Evolutionary conservation across 208 protist species (phyloP), one percentile per base, ranked within the genome.

Genomic region (Trypanosoma mega): DNA sequence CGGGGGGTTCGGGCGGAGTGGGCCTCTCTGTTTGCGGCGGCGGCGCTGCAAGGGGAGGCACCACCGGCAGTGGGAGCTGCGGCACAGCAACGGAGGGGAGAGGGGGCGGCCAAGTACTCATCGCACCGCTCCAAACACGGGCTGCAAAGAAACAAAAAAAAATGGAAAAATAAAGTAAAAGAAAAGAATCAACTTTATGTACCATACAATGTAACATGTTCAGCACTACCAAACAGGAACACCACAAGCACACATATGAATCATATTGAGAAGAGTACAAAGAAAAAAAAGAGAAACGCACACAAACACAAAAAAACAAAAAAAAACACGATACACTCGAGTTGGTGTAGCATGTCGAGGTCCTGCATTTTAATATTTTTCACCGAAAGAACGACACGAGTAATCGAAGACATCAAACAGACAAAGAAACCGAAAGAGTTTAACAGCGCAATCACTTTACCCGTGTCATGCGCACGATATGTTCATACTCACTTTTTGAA

Each of bases 401-500:
- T 61, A 6, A 50, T 21, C 29, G 2, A 49, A 0, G 26, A 24
- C 2, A 50, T 41, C 43, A 63, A 55, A 3, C 24, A 23, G 43
- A 50, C 12, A 0, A 41, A 21, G 24, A 20, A 39, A 34, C n/a
- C n/a, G n/a, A n/a, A n/a, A n/a, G n/a, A n/a, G n/a, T n/a, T n/a
- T n/a, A n/a, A n/a, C n/a, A n/a, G n/a, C n/a, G n/a, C 20, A 48
- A 18, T 66, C 18, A 49, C 7, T 20, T 30, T 23, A 54, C 52
- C 20, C 43, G 61, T 24, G 61, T 61, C 57, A 93, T 57, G 9
- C 21, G 23, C 6, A 87, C n/a, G 46, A 93, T 82, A 48, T 82
- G 74, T 1, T 82, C 72, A 58, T 81, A 93, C 58, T 87, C 81
- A 9, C 57, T 56, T n/a, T 43, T 62, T 2, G 68, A 63, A 9